phyloP scores from a whole-genome alignment of 202 grass and related monocot species.

The Elaeis oleifera region DNA sequence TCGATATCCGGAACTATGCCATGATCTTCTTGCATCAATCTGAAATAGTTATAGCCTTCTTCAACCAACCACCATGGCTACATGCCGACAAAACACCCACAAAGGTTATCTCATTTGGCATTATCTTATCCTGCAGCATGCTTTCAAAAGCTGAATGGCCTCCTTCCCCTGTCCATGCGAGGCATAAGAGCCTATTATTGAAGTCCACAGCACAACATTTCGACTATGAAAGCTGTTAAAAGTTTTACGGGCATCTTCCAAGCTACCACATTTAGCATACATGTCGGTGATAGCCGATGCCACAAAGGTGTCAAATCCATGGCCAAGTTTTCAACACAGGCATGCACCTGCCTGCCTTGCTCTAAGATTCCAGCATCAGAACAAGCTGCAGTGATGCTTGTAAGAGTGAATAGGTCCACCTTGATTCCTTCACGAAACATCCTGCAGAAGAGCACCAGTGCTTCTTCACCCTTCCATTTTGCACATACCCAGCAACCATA shows the following conservation, averaged over 20 bases:
- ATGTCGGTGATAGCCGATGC: constrained; percentile 51
- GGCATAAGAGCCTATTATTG: constrained; percentile 55
- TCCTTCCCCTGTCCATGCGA: constrained; percentile 34
- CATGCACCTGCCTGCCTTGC: constrained; percentile 54
- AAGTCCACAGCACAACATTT: constrained; percentile 55
- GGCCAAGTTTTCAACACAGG: constrained; percentile 36
- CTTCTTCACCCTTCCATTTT: constrained; percentile 54
- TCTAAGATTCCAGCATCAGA: constrained; percentile 58
- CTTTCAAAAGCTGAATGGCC: constrained; percentile 34
- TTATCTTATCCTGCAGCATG: constrained; percentile 47
- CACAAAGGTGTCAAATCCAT: constrained; percentile 31
- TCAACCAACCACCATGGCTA: constrained; percentile 43
- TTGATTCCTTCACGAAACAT: constrained; percentile 43
- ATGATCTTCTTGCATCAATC: constrained; percentile 45
- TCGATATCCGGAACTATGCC: constrained; percentile 44
- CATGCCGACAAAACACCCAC: constrained; percentile 52
- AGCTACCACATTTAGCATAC: constrained; percentile 62
- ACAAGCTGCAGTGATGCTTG: constrained; percentile 48
- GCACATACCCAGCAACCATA: constrained; percentile 42
- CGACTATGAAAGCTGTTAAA: constrained; percentile 19
- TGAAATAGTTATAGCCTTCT: constrained; percentile 44
- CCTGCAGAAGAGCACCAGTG: constrained; percentile 35
- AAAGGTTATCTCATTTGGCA: constrained; percentile 52
- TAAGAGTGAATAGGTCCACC: constrained; percentile 43
- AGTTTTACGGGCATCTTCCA: constrained; percentile 39